Base-by-base conservation (phyloP, 805 yeast species). In the Scheffersomyces spartinae region DNA sequence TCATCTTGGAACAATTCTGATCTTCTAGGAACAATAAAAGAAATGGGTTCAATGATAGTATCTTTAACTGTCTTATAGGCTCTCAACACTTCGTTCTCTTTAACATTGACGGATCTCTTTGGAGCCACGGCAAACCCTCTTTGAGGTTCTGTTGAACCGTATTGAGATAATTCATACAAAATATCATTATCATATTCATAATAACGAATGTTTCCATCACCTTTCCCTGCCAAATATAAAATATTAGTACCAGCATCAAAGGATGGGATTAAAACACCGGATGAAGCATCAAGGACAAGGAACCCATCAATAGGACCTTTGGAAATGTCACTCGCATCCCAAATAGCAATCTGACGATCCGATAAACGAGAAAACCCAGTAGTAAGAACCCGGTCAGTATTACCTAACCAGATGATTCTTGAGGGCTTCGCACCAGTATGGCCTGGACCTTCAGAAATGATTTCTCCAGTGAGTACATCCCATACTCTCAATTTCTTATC, bases 151-250 rank as follows among this genome's bases (percentile, higher is more conserved):
- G 74, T 70, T 3, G 96, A 84, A 33, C 76, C 75, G 51, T 69
- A 91, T 49, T 88, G 95, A n/a, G 94, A 81, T 32, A 91, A 57
- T 39, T 80, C 83, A 52, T 64, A 75, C 29, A 91, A 63, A 42
- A 75, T 79, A 43, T 88, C 96, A 42, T 81, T 72, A 34, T 75
- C 84, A 50, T 70, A 84, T 60, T 91, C 98, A 47, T 62, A 91
- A 56, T 88, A 88, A 45, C 95, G 81, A 43, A 91, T 83, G 50
- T 88, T 91, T 42, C 97, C 97, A 52, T 91, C 98, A 51, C 96
- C 96, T 53, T 91, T 88, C 40, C 98, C 99, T 17, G 94, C 97
- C 33, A 91, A 60, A 45, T 79, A 91, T 32, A 91, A 63, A 31
- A 86, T 71, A 29, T 75, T 71, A 23, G 81, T 85, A 18, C 80